Evolutionary conservation across 2,329 filamentous ascomycete genomes (phyloP).

Genomic region (Diaporthe capsici): DNA sequence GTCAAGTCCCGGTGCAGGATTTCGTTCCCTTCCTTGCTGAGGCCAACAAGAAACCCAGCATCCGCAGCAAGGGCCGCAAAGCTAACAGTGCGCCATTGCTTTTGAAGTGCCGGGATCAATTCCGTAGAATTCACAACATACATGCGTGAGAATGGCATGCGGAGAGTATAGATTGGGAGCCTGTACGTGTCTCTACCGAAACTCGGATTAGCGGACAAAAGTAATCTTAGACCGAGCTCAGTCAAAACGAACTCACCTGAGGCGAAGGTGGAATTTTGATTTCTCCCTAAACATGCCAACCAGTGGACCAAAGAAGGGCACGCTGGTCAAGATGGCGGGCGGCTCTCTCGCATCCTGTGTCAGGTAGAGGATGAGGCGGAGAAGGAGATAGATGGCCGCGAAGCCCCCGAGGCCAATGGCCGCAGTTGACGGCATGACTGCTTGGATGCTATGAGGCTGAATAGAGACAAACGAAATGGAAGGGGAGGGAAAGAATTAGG

Average conservation of each 20-base stretch:
- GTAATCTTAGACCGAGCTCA: too few species aligned
- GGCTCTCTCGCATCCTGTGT: conserved; percentile 48
- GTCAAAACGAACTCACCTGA: not conserved
- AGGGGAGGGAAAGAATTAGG: too few species aligned
- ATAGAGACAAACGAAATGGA: too few species aligned
- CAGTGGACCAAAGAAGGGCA: conserved; percentile 47
- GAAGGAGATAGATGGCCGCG: conserved; percentile 42
- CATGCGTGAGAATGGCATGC: conserved; percentile 46
- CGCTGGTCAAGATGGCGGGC: conserved; percentile 42
- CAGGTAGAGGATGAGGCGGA: conserved; percentile 43
- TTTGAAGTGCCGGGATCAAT: conserved; percentile 46
- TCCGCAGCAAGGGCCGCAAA: conserved; percentile 47
- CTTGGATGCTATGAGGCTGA: too few species aligned
- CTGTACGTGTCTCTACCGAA: conserved; percentile 40
- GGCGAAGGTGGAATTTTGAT: not conserved
- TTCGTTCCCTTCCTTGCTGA: conserved; percentile 46
- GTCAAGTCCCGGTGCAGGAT: conserved; percentile 43
- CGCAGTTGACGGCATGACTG: not conserved
- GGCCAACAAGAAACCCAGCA: conserved; percentile 44
- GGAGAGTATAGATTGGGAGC: conserved; percentile 48
- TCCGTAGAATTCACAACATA: conserved; percentile 48
- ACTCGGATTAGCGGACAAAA: not conserved
- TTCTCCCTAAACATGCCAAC: conserved; percentile 43
- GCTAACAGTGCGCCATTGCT: conserved; percentile 48
- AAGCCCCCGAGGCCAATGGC: not conserved